These are phyloP conservation scores for Ophiostoma triangulosporum DNA, from an alignment of 2,329 filamentous ascomycete genomes.

Conservation along the genomic window DNA sequence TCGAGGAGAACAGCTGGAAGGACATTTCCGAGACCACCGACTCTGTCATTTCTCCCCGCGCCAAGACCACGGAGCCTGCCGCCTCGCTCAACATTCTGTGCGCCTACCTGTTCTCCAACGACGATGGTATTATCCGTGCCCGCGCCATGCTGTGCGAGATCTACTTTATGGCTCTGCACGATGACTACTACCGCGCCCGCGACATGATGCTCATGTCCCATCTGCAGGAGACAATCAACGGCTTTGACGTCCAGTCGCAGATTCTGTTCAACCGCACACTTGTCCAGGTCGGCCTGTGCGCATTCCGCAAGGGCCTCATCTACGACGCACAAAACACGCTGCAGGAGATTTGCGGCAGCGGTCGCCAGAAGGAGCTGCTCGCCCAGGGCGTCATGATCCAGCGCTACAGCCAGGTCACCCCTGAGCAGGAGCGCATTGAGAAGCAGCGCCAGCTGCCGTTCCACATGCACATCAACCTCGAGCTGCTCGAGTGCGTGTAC, in stretches of 20 bases:
- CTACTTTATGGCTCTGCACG: slow-evolving; percentile 94
- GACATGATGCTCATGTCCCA: slow-evolving; percentile 99
- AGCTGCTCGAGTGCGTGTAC: slow-evolving; percentile 95
- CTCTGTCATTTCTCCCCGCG: slow-evolving; percentile 68
- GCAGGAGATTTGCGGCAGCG: slow-evolving; percentile 95
- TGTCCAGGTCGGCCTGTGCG: slow-evolving; percentile 94
- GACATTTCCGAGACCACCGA: slow-evolving; percentile 54
- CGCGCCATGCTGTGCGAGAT: slow-evolving; percentile 97
- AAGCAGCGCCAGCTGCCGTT: slow-evolving; percentile 95
- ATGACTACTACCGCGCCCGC: slow-evolving; percentile 93
- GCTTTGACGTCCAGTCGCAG: slow-evolving; percentile 93
- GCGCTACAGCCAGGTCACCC: slow-evolving; percentile 87
- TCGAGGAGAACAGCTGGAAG: slow-evolving; percentile 93
- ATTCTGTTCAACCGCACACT: slow-evolving; percentile 98
- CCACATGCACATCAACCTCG: slow-evolving; percentile 99
- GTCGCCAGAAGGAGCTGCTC: slow-evolving; percentile 92
- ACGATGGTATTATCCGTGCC: slow-evolving; percentile 89
- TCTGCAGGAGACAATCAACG: slow-evolving; percentile 90
- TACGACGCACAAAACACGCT: slow-evolving; percentile 97
- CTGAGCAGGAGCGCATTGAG: slow-evolving; percentile 94
- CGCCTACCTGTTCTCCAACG: slow-evolving; percentile 88
- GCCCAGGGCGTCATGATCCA: slow-evolving; percentile 98
- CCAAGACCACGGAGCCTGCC: slow-evolving; percentile 52
- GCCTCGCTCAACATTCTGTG: slow-evolving; percentile 75
- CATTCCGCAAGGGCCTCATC: slow-evolving; percentile 90